These are phyloP conservation scores for Didymella pinodella DNA, from an alignment of 2,329 filamentous ascomycete genomes.

Conservation along the genomic window DNA sequence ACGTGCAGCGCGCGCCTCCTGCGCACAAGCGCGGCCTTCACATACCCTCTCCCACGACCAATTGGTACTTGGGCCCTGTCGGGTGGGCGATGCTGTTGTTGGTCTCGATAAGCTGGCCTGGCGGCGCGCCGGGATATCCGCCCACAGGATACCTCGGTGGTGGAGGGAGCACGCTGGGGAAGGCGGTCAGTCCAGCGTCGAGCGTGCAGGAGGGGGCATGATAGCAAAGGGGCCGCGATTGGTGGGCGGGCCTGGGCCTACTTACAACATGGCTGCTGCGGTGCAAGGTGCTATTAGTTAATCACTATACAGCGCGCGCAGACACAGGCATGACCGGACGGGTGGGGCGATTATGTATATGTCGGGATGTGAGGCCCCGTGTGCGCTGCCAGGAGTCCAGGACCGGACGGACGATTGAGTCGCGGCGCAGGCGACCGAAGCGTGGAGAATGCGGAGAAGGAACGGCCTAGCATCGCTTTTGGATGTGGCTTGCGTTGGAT, in stretches of 20 bases:
- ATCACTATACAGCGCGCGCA: slow-evolving; percentile 25
- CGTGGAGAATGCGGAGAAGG: slow-evolving; percentile 25
- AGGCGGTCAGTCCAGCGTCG: slow-evolving; percentile 36
- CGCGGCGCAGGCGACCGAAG: slow-evolving; percentile 17
- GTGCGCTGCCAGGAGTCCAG: slow-evolving; percentile 20
- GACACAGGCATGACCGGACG: slow-evolving; percentile 20
- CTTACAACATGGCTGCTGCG: slow-evolving; percentile 49
- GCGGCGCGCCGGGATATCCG: slow-evolving; percentile 75
- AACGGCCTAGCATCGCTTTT: slow-evolving; percentile 18
- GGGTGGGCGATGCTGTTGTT: slow-evolving; percentile 88
- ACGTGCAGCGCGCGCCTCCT: background rate
- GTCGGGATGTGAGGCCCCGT: slow-evolving; percentile 12
- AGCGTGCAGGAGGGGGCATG: slow-evolving; percentile 20
- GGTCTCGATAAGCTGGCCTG: slow-evolving; percentile 86
- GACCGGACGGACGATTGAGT: slow-evolving; percentile 2
- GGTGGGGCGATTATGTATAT: slow-evolving; percentile 13
- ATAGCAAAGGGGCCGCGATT: slow-evolving; percentile 33
- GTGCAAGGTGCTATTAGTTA: slow-evolving; percentile 37
- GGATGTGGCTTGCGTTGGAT: slow-evolving; percentile 23
- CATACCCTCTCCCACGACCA: slow-evolving; percentile 90
- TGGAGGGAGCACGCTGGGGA: slow-evolving; percentile 71
- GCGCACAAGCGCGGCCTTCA: slow-evolving; percentile 9
- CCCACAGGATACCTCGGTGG: slow-evolving; percentile 84
- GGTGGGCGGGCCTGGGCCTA: slow-evolving; percentile 31
- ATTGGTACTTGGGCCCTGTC: slow-evolving; percentile 82